phyloP scores from a whole-genome alignment of 2,329 filamentous ascomycete genomes.

The Ceratocystis harringtonii region DNA sequence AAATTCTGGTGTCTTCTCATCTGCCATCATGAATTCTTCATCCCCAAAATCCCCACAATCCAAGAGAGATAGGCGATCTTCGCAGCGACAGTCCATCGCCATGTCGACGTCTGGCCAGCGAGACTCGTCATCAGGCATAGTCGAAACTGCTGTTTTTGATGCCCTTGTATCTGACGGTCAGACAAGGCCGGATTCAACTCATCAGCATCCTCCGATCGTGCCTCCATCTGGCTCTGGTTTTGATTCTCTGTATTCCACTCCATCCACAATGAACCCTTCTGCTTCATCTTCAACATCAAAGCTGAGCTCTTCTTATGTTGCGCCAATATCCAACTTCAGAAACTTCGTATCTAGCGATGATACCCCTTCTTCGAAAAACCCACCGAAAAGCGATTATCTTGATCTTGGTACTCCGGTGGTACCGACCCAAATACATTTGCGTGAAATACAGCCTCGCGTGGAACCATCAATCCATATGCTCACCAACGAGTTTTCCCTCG shows the following conservation, averaged over 20 bases:
- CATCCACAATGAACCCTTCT: not conserved
- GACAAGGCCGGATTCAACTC: not conserved
- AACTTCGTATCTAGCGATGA: not conserved
- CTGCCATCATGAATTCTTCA: not conserved
- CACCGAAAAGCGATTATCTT: slow-evolving; percentile 14
- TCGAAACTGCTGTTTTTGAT: slow-evolving; percentile 14
- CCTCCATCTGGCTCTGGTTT: not conserved
- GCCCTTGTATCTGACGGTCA: slow-evolving; percentile 16
- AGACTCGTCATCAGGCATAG: not conserved
- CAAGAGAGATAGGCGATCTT: slow-evolving; percentile 8
- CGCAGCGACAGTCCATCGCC: slow-evolving; percentile 9
- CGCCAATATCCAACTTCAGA: not conserved
- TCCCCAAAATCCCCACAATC: not conserved
- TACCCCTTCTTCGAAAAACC: slow-evolving; percentile 10
- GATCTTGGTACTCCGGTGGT: not conserved
- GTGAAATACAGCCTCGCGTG: not conserved
- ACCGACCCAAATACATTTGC: not conserved
- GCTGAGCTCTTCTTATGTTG: not conserved
- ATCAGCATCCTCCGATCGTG: slow-evolving; percentile 1
- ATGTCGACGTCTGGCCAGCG: slow-evolving; percentile 8
- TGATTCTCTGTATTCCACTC: not conserved
- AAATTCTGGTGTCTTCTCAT: no score
- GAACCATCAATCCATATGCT: slow-evolving; percentile 5
- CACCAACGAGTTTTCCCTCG: slow-evolving; percentile 10
- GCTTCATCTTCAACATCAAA: not conserved